phyloP scores from a whole-genome alignment of 305 asterid species.

The Fraxinus greggii region DNA sequence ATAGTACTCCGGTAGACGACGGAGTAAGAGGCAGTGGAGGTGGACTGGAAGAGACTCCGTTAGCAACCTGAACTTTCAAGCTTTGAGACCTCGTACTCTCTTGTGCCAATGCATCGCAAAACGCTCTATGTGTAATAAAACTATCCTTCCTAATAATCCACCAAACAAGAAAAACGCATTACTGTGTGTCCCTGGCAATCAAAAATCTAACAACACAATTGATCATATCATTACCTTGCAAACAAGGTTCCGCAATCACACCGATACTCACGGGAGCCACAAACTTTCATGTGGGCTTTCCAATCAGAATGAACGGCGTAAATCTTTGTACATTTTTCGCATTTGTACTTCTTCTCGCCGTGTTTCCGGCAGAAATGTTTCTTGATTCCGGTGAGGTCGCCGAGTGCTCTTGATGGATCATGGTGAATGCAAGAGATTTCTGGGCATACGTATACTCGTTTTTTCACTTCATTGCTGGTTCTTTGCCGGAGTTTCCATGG shows the following conservation, averaged over 20 bases:
- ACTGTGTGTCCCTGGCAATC: neutral
- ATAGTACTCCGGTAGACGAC: slow-evolving; percentile 64
- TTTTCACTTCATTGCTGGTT: slow-evolving; percentile 29
- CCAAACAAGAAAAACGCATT: neutral
- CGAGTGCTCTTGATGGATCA: slow-evolving; percentile 44
- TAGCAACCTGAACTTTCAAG: slow-evolving; percentile 32
- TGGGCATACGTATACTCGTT: slow-evolving; percentile 48
- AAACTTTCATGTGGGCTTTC: slow-evolving; percentile 48
- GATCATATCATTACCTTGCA: slow-evolving; percentile 29
- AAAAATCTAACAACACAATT: neutral
- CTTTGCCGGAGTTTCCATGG: slow-evolving; percentile 55
- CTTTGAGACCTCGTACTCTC: slow-evolving; percentile 55
- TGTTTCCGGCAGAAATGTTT: slow-evolving; percentile 43
- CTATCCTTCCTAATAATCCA: slow-evolving; percentile 66
- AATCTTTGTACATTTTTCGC: slow-evolving; percentile 44
- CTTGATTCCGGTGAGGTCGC: slow-evolving; percentile 25
- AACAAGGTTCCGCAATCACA: slow-evolving; percentile 50
- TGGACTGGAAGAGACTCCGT: slow-evolving; percentile 49
- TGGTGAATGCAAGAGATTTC: slow-evolving; percentile 42
- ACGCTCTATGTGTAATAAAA: slow-evolving; percentile 86
- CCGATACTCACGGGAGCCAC: slow-evolving; percentile 45
- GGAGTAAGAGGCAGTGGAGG: slow-evolving; percentile 86
- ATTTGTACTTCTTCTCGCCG: slow-evolving; percentile 29
- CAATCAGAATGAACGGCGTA: slow-evolving; percentile 50
- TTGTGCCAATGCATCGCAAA: slow-evolving; percentile 90